Base-by-base conservation (phyloP, 305 asterid genomes). In the Ilex paraguariensis region DNA sequence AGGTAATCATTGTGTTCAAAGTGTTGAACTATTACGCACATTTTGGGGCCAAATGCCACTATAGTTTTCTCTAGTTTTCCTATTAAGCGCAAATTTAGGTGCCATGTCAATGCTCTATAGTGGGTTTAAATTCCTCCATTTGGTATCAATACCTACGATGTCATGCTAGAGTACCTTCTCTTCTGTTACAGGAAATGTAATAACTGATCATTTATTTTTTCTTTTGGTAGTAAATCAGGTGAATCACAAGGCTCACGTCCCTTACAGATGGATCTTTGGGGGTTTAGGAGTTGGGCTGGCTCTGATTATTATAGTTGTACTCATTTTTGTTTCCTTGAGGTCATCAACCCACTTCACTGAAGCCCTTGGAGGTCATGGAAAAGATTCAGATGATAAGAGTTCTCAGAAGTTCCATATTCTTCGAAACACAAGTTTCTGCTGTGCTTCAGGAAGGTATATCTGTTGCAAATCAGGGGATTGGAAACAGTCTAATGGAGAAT, bases 231-330 rank as follows among this genome's bases (percentile, higher is more conserved):
- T 55, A 60, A 68, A 66, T 58, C 72, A 75, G 64, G 75, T 54
- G 73, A 72, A 84, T 69, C 92, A 84, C 70, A 84, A 73, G 73
- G 66, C 68, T 61, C 94, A 63, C 39, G 61, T 78, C 36, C 91
- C 88, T 44, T 84, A 81, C 66, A 79, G 84, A 95, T 93, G 97
- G 97, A 93, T 90, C 66, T 81, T 93, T 16, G 98, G 98, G 66
- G 71, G 91, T 49, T 70, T 90, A 51, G 96, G 82, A 56, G 81
- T 74, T 72, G 99, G 92, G 61, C 81, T 90, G 79, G 79, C 54
- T 61, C 80, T 90, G 65, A 69, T 84, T 52, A 61, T 82, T 60
- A 42, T 84, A 46, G 65, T 79, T 59, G 70, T 78, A 3, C 81
- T 84, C 67, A 58, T 84, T 56, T 81, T 80, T 49, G 70, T 87